Evolutionary conservation across 1,284 basidiomycete genomes (phyloP).

Genomic region (Ustilago lituana): DNA sequence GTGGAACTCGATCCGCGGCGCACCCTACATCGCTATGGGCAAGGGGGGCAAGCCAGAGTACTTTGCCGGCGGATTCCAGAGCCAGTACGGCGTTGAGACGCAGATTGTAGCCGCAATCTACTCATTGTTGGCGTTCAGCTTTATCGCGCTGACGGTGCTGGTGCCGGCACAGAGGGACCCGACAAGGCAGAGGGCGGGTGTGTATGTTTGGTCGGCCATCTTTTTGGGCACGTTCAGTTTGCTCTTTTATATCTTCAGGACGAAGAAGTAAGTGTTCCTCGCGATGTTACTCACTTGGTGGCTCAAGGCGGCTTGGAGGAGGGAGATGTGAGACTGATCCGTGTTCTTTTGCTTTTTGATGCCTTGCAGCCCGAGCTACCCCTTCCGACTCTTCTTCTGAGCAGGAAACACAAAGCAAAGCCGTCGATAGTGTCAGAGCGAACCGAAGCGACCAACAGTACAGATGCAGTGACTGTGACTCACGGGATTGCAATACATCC

Average conservation of each 20-base stretch:
- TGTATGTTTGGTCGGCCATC: conserved; percentile 88
- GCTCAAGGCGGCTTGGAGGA: too few relatives aligned
- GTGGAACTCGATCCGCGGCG: conserved; percentile 91
- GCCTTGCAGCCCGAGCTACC: conserved; percentile 54
- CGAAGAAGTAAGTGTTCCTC: conserved; percentile 91
- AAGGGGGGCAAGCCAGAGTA: conserved; percentile 74
- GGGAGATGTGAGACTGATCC: too few relatives aligned
- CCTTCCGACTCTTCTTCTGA: conserved; percentile 54
- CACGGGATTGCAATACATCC: too few relatives aligned
- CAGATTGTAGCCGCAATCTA: conserved; percentile 88
- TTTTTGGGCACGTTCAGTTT: conserved; percentile 86
- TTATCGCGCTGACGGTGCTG: conserved; percentile 83
- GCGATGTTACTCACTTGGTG: too few relatives aligned
- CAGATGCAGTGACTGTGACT: too few relatives aligned
- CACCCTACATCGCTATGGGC: conserved; percentile 75
- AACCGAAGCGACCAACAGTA: too few relatives aligned
- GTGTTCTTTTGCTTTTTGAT: neutral
- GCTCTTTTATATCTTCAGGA: conserved; percentile 85
- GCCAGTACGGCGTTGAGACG: conserved; percentile 91
- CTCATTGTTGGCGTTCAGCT: conserved; percentile 80
- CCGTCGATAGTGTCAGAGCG: too few relatives aligned
- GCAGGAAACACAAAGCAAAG: neutral
- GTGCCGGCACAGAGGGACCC: conserved; percentile 81
- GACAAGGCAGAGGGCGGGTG: conserved; percentile 80
- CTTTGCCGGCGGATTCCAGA: conserved; percentile 88